Conservation (phyloP, 345 rosid genomes). For the Leavenworthia alabamica region DNA sequence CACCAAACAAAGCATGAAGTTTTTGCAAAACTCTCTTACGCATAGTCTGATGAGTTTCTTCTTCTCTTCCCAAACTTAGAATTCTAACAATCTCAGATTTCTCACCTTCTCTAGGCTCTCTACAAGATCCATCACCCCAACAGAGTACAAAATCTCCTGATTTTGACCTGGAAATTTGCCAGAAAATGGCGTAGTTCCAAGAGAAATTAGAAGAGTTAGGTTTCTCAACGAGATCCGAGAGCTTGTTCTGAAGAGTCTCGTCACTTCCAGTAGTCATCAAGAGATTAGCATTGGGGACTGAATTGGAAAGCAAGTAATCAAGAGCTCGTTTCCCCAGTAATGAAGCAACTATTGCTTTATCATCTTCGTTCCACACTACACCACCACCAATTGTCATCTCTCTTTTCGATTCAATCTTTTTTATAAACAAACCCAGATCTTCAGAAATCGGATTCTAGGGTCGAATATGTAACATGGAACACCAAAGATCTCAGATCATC, state of each 20-base stretch:
- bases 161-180: constrained; percentile 79
- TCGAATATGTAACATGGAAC: constrained; percentile 30
- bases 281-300: constrained; percentile 51
- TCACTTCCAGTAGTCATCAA: constrained; percentile 55
- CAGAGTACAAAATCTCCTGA: constrained; percentile 75
- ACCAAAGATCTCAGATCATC: constrained; percentile 33
- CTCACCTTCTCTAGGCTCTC: constrained; percentile 84
- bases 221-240: constrained; percentile 75
- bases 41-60: constrained; percentile 65
- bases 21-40: constrained; percentile 74
- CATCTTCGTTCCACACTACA: constrained; percentile 58
- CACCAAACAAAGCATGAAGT: constrained; percentile 74
- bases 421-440: too few relatives aligned
- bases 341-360: constrained; percentile 58
- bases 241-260: constrained; percentile 71
- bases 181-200: constrained; percentile 84
- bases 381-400: constrained; percentile 27
- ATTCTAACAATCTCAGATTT: constrained; percentile 46
- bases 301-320: constrained; percentile 61
- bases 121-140: constrained; percentile 92
- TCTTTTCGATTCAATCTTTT: too few relatives aligned
- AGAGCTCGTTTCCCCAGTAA: constrained; percentile 65
- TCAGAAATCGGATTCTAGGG: background rate
- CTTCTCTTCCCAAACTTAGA: constrained; percentile 44
- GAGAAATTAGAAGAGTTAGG: constrained; percentile 65